Base-by-base conservation (phyloP, 2,329 filamentous ascomycete species). In the Claviceps monticola region DNA sequence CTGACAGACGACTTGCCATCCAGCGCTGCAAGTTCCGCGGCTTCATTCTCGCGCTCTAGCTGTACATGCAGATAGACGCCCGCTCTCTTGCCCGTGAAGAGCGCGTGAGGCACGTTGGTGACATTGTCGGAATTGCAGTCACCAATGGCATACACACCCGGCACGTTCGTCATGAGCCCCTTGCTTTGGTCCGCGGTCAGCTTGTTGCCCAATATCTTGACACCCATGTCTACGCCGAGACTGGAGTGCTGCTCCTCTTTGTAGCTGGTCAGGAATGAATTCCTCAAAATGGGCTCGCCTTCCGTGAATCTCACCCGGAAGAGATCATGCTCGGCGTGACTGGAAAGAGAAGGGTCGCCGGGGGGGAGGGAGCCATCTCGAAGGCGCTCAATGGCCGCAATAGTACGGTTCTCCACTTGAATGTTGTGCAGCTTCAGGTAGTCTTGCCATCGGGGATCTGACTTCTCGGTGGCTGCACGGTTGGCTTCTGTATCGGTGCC, bases 61-160 rank as follows among this genome's bases (percentile, higher is more conserved):
- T 68, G 64, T 13, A 74, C 73, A 56, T 83, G 79, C 4, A 79
- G 53, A 48, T 65, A 78, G 1, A 83, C 78, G 5, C 75, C 78
- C 0, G 78, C 68, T 34, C 71, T 63, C 69, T 83, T 83, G 2
- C 78, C 79, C 13, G 67, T 75, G 58, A 69, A 82, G 58, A 83
- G 71, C 0, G 80, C 79, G 55, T 82, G 79, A 0, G 78, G 78
- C 0, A 82, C 73, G 55, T 82, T 83, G 3, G 78, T 81, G 8
- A 69, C 66, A n/a, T 74, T 74, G 50, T 82, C 78, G 36, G 71
- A 73, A 62, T 82, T 83, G 13, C 73, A 74, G 55, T 83, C 79
- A 0, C 80, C 79, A 19, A 82, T 62, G 5, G 75, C 79, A 57
- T 74, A 82, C 0, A 82, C 71, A 1, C 78, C 77, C 0, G 65